Conservation (phyloP, 768 basidiomycete genomes). For the Sarcodon aspratus region DNA sequence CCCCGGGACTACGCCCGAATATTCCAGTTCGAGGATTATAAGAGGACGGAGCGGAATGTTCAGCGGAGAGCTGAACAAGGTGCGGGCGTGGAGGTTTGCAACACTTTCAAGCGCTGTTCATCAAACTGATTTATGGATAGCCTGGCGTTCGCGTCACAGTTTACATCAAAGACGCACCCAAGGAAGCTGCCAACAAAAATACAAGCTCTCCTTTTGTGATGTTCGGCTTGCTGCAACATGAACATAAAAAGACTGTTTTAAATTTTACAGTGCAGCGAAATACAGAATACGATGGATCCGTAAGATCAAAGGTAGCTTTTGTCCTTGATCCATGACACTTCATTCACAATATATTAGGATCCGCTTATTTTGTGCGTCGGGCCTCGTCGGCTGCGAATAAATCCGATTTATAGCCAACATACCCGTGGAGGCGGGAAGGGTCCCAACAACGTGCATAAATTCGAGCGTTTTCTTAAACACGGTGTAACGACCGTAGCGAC, state of each 20-base stretch:
- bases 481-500: slow-evolving; percentile 78
- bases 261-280: slow-evolving; percentile 93
- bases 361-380: slow-evolving; percentile 83
- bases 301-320: slow-evolving; percentile 72
- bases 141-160: slow-evolving; percentile 75
- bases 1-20: slow-evolving; percentile 90
- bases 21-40: slow-evolving; percentile 95
- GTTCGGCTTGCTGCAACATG: slow-evolving; percentile 84
- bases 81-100: slow-evolving; percentile 47
- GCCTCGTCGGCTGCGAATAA: slow-evolving; percentile 72
- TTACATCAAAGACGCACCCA: slow-evolving; percentile 65
- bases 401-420: slow-evolving; percentile 89
- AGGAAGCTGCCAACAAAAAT: slow-evolving; percentile 30
- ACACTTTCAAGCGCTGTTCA: background rate
- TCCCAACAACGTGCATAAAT: slow-evolving; percentile 95
- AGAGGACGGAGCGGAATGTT: slow-evolving; percentile 67
- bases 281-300: slow-evolving; percentile 83
- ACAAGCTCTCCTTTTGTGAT: slow-evolving; percentile 42
- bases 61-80: slow-evolving; percentile 49
- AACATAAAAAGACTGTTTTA: slow-evolving; percentile 88
- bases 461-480: slow-evolving; percentile 81
- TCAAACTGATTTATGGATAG: slow-evolving; percentile 24
- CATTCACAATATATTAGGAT: slow-evolving; percentile 38
- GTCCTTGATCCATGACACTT: background rate
- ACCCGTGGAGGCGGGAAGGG: slow-evolving; percentile 84